Conservation (phyloP, 176 grass and related monocot genomes). For the Secale cereale region DNA sequence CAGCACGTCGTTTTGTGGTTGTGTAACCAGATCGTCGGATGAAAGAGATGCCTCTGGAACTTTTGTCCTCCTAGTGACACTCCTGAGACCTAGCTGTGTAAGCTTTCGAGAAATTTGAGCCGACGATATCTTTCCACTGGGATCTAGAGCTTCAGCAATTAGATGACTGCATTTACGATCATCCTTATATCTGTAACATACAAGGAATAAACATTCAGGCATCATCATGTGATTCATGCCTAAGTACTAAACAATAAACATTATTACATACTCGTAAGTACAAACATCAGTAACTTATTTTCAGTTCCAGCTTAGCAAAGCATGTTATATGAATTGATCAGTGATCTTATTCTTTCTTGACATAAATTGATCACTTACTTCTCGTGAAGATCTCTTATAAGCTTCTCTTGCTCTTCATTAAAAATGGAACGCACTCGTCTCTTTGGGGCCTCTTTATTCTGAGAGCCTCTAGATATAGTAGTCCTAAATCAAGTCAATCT, state of each 20-base stretch:
- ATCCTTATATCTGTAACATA: slow-evolving; percentile 75
- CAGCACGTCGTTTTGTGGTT: slow-evolving; percentile 9
- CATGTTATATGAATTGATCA: neutral
- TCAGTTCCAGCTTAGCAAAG: slow-evolving; percentile 8
- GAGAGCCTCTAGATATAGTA: slow-evolving; percentile 32
- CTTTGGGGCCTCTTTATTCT: slow-evolving; percentile 41
- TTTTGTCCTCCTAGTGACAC: slow-evolving; percentile 33
- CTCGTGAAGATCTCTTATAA: slow-evolving; percentile 61
- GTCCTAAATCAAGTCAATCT: slow-evolving; percentile 37
- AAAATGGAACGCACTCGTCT: slow-evolving; percentile 52
- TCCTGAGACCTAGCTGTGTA: slow-evolving; percentile 81
- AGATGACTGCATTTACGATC: slow-evolving; percentile 60
- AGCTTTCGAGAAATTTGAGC: slow-evolving; percentile 79
- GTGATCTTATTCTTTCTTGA: neutral
- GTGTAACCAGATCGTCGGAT: slow-evolving; percentile 29
- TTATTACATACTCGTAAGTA: neutral
- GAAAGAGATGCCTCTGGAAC: slow-evolving; percentile 28
- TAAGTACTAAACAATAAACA: slow-evolving; percentile 9
- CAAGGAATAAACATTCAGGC: slow-evolving; percentile 28
- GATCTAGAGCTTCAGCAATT: slow-evolving; percentile 85
- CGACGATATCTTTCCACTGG: slow-evolving; percentile 68
- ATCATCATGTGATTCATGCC: slow-evolving; percentile 8
- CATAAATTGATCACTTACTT: slow-evolving; percentile 57
- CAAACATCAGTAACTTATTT: neutral
- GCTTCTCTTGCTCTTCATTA: slow-evolving; percentile 62